Percentiles rank a stretch among this genome's conserved stretches.
phyloP scores from a whole-genome alignment of 1,139 yeast species.

The Blastobotrys illinoisensis region DNA sequence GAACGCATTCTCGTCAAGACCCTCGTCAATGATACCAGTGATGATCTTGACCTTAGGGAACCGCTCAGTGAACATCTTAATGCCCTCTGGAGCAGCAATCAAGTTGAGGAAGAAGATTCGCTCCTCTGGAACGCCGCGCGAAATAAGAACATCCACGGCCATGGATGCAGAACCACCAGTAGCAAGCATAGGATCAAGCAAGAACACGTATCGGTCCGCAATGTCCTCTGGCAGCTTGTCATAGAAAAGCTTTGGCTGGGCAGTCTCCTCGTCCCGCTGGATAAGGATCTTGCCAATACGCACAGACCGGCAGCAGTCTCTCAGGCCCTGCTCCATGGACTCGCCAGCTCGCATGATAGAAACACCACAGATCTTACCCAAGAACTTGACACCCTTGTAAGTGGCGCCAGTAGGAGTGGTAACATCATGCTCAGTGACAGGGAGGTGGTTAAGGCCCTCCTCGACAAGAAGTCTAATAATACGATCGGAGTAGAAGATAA shows the following conservation, averaged over 20 bases:
- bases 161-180: conserved; percentile 97
- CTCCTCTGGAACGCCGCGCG: conserved; percentile 81
- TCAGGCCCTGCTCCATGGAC: conserved; percentile 94
- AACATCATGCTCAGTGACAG: conserved; percentile 63
- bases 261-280: conserved; percentile 95
- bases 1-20: conserved; percentile 75
- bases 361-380: conserved; percentile 95
- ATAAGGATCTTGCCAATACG: conserved; percentile 93
- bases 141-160: conserved; percentile 87
- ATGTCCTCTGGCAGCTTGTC: conserved; percentile 93
- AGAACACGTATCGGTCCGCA: conserved; percentile 76
- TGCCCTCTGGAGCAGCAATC: conserved; percentile 93
- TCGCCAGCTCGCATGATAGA: conserved; percentile 98
- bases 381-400: conserved; percentile 74
- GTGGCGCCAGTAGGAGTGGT: conserved; percentile 71
- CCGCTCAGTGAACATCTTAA: conserved; percentile 64
- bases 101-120: conserved; percentile 84
- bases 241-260: conserved; percentile 54
- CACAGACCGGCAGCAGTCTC: conserved; percentile 94
- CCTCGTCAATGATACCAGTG: conserved; percentile 88
- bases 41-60: conserved; percentile 83
- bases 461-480: conserved; percentile 89
- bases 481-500: conserved; percentile 90
- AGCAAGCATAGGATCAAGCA: conserved; percentile 95
- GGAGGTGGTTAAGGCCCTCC: conserved; percentile 88